Evolutionary conservation across 345 rosid genomes (phyloP), one percentile per base, ranked within the genome.

Genomic region (Populus alba): DNA sequence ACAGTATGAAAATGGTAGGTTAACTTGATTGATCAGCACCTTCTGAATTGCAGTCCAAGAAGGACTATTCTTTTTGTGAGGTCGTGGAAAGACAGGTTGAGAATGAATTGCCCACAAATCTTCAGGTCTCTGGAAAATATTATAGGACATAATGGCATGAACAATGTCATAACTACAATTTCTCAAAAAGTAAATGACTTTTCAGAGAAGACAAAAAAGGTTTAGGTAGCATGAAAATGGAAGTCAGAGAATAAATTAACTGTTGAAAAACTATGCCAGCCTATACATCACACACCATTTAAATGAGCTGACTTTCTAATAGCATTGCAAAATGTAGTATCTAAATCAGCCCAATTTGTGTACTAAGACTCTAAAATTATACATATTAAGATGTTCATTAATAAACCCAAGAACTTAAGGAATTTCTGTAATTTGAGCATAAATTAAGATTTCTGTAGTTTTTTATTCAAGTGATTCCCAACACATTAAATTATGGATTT

Each of bases 71-170:
- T 76, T 91, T 81, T 83, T 89, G 86, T 96, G 99, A 84, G 99
- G 98, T 70, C 88, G 87, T 63, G 99, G 95, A 77, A 85, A 86
- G 71, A 90, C 97, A 20, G 92, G 91, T 67, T 77, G 85, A 74
- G 99, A 92, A 84, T 96, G 91, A 83, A 89, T 73, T 81, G 93
- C 94, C 97, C 98, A 96, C 85, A 96, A 82, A 86, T 96, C 98
- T 72, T 96, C 98, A 2, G 98, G 98, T 77, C 88, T 90, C 98
- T 96, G 85, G 76, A 86, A 86, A 72, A 90, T 70, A 79, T 74
- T 59, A 75, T 53, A 37, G 65, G 63, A 62, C 51, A 51, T 55
- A 61, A 76, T 66, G 78, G 23, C 68, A 76, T 79, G 76, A 82
- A 81, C 76, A 12, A 78, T 13, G 57, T 23, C 70, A 31, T 31